Evolutionary conservation across 257 asterid species (phyloP).

Genomic region (Agastache rugosa): DNA sequence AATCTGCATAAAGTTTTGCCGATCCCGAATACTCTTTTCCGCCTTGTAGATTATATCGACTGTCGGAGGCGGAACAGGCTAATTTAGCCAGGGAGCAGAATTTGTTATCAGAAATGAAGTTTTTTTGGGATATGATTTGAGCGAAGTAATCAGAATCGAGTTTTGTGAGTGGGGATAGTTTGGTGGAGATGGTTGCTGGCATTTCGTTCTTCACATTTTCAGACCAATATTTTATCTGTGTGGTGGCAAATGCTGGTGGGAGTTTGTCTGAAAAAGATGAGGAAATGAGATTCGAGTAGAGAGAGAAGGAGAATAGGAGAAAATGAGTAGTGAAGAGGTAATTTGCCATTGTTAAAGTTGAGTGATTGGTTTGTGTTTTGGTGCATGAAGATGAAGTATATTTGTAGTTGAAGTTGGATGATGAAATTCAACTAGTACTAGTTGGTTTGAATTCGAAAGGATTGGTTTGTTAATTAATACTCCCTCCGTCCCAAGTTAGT

Average conservation of each 20-base stretch:
- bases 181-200: conserved; percentile 41
- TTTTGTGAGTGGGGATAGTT: conserved; percentile 43
- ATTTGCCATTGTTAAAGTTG: neutral
- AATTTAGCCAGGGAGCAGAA: conserved; percentile 46
- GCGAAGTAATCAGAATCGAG: conserved; percentile 20
- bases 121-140: neutral
- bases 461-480: too few relatives aligned
- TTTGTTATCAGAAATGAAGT: conserved; percentile 27
- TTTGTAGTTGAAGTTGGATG: too few relatives aligned
- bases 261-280: too few relatives aligned
- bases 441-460: too few relatives aligned
- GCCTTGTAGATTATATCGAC: too few relatives aligned
- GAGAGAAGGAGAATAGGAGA: neutral
- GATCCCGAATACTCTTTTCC: too few relatives aligned
- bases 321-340: neutral
- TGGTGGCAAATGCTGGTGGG: neutral
- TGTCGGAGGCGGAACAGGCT: conserved; percentile 9
- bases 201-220: conserved; percentile 41
- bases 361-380: neutral
- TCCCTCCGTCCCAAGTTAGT: too few relatives aligned
- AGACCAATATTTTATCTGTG: conserved; percentile 49
- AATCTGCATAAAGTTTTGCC: neutral
- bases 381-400: too few relatives aligned
- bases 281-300: neutral
- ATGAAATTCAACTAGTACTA: too few relatives aligned